A percentile compares a stretch with the other conserved stretches of the same genome.
Evolutionary conservation across 2,329 filamentous ascomycete genomes (phyloP).

Genomic region (Talaromyces marneffei): DNA sequence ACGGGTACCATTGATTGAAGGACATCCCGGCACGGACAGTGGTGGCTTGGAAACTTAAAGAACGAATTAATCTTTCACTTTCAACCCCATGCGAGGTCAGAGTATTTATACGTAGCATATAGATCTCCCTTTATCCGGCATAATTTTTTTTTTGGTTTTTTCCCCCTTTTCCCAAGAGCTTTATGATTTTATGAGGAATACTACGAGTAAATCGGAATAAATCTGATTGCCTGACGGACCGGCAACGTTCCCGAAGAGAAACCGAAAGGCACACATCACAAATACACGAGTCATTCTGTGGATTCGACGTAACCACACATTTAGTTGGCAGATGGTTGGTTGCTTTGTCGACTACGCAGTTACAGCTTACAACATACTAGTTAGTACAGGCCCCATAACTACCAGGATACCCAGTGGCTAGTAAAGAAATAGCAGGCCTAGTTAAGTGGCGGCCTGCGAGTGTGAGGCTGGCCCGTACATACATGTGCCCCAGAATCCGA

Average conservation of each 20-base stretch:
- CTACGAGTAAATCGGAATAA: neutral
- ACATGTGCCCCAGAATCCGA: constrained; percentile 9
- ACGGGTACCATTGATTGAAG: neutral
- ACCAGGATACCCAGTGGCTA: no score
- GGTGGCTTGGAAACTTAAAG: neutral
- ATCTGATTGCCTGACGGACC: neutral
- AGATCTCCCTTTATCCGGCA: neutral
- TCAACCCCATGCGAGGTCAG: neutral
- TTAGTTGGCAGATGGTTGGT: neutral
- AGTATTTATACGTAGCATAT: no score
- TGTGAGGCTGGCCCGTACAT: neutral
- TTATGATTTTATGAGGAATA: neutral
- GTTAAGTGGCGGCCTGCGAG: neutral
- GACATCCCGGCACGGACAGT: neutral
- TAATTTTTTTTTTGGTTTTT: neutral
- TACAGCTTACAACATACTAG: neutral
- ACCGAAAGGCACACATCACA: neutral
- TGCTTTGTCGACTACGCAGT: neutral
- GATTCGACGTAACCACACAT: neutral
- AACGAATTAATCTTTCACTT: neutral
- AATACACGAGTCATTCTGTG: neutral
- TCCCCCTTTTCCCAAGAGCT: no score
- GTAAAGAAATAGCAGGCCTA: neutral
- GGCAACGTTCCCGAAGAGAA: neutral
- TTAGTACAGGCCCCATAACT: neutral